Conservation (phyloP, 2,329 filamentous ascomycete genomes). For the Teratosphaeria viscida region DNA sequence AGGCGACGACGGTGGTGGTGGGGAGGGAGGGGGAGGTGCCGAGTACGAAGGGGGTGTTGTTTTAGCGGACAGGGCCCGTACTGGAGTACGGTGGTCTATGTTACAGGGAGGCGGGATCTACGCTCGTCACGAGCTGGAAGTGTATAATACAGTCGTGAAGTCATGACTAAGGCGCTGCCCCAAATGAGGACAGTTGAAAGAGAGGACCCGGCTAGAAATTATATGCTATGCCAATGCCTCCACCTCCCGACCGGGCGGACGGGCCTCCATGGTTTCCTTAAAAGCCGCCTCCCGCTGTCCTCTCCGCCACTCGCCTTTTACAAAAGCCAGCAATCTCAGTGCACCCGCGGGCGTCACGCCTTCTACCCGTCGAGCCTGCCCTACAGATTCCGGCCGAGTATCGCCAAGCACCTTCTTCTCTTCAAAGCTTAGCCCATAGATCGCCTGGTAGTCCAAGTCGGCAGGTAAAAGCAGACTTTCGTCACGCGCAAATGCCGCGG, state of each 20-base stretch:
- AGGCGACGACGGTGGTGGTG: conserved; percentile 62
- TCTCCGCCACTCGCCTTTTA: conserved; percentile 36
- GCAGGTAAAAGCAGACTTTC: conserved; percentile 62
- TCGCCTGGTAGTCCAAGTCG: conserved; percentile 63
- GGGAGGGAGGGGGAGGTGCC: conserved; percentile 86
- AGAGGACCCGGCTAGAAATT: background rate
- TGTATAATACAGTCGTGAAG: background rate
- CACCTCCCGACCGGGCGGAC: background rate
- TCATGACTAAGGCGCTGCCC: background rate
- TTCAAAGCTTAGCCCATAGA: conserved; percentile 67
- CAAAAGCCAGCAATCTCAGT: conserved; percentile 50
- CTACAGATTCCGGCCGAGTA: conserved; percentile 72
- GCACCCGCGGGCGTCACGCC: conserved; percentile 50
- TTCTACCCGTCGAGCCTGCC: conserved; percentile 79
- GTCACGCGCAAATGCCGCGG: conserved; percentile 60
- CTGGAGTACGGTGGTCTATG: background rate
- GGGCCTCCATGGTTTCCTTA: background rate
- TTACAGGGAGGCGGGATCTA: background rate
- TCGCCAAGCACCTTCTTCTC: conserved; percentile 62
- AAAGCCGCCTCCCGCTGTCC: conserved; percentile 10
- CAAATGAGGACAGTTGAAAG: background rate
- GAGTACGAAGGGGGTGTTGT: conserved; percentile 89
- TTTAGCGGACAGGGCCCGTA: conserved; percentile 9
- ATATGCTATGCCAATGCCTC: background rate
- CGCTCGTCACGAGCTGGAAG: background rate